Percentiles rank a stretch among this genome's conserved stretches.
Conservation (phyloP, 331 rosid genomes). For the Stylosanthes scabra region DNA sequence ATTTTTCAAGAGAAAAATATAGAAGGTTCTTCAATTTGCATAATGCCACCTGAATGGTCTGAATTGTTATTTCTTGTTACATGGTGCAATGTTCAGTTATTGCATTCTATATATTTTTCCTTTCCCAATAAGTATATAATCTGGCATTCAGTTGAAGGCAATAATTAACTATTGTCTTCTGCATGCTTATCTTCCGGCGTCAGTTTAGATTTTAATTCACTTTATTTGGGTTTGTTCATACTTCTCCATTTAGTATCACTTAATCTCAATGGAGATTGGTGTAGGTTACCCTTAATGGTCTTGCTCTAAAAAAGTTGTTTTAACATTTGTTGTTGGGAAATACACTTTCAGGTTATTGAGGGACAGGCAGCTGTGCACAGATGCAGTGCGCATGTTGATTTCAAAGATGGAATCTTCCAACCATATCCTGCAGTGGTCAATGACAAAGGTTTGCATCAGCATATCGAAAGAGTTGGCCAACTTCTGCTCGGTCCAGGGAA, state of each 20-base stretch:
- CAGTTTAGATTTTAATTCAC: conserved; percentile 2
- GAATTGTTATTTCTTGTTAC: neutral
- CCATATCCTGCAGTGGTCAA: conserved; percentile 50
- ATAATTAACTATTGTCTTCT: neutral
- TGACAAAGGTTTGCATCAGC: conserved; percentile 63
- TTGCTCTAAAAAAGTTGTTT: conserved; percentile 13
- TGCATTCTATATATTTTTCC: neutral
- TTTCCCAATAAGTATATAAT: neutral
- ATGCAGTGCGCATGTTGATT: conserved; percentile 60
- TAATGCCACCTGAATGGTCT: conserved; percentile 6
- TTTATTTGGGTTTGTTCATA: conserved; percentile 10
- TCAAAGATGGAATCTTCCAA: conserved; percentile 44
- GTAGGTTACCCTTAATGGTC: neutral
- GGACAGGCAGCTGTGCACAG: conserved; percentile 75
- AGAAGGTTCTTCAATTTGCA: neutral
- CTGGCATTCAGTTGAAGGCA: neutral
- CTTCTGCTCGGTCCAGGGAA: conserved; percentile 68
- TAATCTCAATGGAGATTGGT: no score
- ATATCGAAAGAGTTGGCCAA: conserved; percentile 60
- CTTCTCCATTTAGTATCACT: neutral
- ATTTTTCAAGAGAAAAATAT: neutral
- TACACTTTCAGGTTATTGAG: conserved; percentile 61
- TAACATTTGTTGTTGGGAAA: conserved; percentile 16
- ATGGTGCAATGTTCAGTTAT: conserved; percentile 16
- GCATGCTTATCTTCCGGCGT: neutral